Evolutionary conservation across 768 basidiomycete genomes (phyloP).

Genomic region (Calocera viscosa): DNA sequence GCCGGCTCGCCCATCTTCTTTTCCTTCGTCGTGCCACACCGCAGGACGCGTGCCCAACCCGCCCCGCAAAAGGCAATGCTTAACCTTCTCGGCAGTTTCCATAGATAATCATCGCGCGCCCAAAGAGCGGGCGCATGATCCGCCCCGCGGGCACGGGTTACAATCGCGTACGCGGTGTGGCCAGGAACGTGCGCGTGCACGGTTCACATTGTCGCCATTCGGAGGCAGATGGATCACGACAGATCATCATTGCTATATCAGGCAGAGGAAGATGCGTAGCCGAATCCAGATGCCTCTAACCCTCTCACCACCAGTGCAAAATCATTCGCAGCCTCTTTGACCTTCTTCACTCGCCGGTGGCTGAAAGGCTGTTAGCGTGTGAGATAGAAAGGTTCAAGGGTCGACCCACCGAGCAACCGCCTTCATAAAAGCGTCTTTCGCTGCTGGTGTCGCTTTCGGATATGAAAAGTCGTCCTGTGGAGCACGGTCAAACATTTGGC

Average conservation of each 20-base stretch:
- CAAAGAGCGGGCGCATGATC: not conserved
- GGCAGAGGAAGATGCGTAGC: conserved; percentile 44
- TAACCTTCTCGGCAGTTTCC: not conserved
- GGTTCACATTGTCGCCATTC: not conserved
- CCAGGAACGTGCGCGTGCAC: not conserved
- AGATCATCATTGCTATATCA: no score
- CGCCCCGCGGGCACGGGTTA: not conserved
- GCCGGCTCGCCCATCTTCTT: no score
- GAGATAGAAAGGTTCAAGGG: not conserved
- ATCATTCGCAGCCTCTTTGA: conserved; percentile 73
- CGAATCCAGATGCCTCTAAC: conserved; percentile 73
- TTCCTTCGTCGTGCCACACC: no score
- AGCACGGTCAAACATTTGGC: not conserved
- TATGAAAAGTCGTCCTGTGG: conserved; percentile 52
- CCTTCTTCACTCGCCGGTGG: conserved; percentile 58
- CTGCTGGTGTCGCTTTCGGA: conserved; percentile 57
- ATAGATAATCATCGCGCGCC: not conserved
- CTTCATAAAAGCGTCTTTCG: conserved; percentile 68
- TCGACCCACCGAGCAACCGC: conserved; percentile 48
- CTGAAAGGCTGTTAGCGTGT: conserved; percentile 27
- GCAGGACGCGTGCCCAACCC: no score
- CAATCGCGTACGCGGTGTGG: not conserved
- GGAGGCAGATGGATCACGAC: no score
- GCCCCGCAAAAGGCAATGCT: no score
- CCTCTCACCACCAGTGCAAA: conserved; percentile 77